Percentiles rank a stretch among this genome's conserved stretches.
These are phyloP conservation scores for Purpureocillium lavendulum DNA, from an alignment of 2,329 filamentous ascomycete genomes.

Conservation along the genomic window DNA sequence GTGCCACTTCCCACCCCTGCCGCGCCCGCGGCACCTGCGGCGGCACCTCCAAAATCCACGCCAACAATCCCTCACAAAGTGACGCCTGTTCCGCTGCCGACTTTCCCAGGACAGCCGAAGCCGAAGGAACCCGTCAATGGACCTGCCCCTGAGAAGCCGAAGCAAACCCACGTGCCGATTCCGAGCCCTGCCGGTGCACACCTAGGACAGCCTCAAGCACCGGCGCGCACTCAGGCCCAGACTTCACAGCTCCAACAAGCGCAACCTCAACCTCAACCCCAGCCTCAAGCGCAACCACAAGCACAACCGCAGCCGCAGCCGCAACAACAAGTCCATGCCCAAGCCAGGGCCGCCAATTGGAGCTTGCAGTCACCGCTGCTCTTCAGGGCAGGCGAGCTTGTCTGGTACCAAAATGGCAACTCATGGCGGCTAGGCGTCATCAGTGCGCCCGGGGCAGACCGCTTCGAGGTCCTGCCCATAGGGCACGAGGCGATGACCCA, in stretches of 20 bases:
- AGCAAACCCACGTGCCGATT: constrained; percentile 3
- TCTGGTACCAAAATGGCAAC: constrained; percentile 39
- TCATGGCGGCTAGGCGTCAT: constrained; percentile 42
- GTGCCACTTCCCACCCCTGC: not conserved
- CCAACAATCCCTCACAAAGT: constrained; percentile 14
- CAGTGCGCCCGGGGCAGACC: constrained; percentile 17
- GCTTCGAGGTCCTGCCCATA: constrained; percentile 31
- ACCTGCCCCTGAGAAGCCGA: constrained; percentile 1
- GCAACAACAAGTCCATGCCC: constrained; percentile 13
- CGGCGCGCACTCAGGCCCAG: not conserved
- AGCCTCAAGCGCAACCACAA: constrained; percentile 10
- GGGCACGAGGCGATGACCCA: constrained; percentile 29
- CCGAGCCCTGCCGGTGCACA: not conserved
- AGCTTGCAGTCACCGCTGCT: constrained; percentile 24
- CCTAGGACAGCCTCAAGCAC: not conserved
- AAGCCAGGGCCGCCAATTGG: constrained; percentile 16
- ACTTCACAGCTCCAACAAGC: not conserved
- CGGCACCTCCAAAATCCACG: no score
- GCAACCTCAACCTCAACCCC: constrained; percentile 6
- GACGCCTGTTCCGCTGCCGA: constrained; percentile 27
- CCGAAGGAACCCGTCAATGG: constrained; percentile 20
- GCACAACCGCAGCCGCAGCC: constrained; percentile 8
- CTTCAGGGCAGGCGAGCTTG: constrained; percentile 40
- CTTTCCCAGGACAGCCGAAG: constrained; percentile 22
- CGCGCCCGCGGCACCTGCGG: no score